Evolutionary conservation across 1,284 basidiomycete species (phyloP).

Genomic region (Mixia osmundae): DNA sequence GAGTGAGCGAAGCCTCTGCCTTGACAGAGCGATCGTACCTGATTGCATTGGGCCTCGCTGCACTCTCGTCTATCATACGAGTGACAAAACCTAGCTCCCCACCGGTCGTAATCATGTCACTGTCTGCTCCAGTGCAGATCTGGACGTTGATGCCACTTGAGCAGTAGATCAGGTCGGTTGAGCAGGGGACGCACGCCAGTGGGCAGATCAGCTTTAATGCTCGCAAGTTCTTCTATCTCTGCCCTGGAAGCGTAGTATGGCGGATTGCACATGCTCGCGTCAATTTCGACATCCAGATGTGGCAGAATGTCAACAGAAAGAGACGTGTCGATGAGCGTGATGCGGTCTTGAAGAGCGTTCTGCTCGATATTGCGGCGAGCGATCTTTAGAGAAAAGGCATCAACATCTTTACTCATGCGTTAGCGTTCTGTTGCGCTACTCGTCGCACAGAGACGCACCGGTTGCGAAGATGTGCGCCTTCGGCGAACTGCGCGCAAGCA

Average conservation of each 20-base stretch:
- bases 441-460: slow-evolving; percentile 27
- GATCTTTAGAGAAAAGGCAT: slow-evolving; percentile 32
- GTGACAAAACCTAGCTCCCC: slow-evolving; percentile 61
- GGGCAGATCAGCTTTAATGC: slow-evolving; percentile 37
- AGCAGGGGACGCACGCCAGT: slow-evolving; percentile 32
- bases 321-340: slow-evolving; percentile 28
- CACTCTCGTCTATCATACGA: slow-evolving; percentile 53
- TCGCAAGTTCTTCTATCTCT: slow-evolving; percentile 39
- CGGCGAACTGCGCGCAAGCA: slow-evolving; percentile 36
- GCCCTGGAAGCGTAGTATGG: slow-evolving; percentile 58
- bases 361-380: slow-evolving; percentile 33
- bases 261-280: slow-evolving; percentile 83
- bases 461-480: slow-evolving; percentile 42
- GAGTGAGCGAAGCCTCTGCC: slow-evolving; percentile 1
- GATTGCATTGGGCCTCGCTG: slow-evolving; percentile 28
- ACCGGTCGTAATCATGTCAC: slow-evolving; percentile 66
- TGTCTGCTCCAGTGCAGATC: slow-evolving; percentile 57
- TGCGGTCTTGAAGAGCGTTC: slow-evolving; percentile 33
- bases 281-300: slow-evolving; percentile 24
- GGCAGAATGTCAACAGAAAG: neutral
- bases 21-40: slow-evolving; percentile 24
- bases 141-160: slow-evolving; percentile 16
- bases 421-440: neutral
- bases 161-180: too few relatives aligned
- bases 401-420: slow-evolving; percentile 36